Conservation (phyloP, 139 green algal species). For the Dunaliella primolecta region DNA sequence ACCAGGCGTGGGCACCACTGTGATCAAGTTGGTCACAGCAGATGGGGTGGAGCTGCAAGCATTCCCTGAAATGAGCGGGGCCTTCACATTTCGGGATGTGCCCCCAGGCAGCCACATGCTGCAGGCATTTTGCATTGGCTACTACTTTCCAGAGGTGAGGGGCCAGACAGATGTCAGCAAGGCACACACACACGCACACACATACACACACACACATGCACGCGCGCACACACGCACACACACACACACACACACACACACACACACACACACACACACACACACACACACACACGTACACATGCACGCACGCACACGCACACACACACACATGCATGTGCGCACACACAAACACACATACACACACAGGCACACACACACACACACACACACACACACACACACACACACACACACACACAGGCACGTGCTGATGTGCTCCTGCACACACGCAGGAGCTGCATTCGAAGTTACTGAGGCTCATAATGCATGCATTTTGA, state of each 20-base stretch:
- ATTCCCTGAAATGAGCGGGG: background rate
- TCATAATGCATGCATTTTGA: no score
- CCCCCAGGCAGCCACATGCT: background rate
- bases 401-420: background rate
- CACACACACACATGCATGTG: background rate
- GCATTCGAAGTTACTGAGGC: no score
- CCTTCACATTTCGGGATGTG: background rate
- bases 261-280: background rate
- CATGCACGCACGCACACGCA: background rate
- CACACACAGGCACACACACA: background rate
- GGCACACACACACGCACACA: background rate
- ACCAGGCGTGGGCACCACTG: background rate
- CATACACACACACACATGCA: background rate
- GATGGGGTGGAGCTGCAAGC: background rate
- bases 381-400: background rate
- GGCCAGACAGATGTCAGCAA: background rate
- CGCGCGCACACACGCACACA: background rate
- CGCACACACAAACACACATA: background rate
- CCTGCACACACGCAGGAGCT: no score
- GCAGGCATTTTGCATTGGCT: background rate
- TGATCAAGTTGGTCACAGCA: background rate
- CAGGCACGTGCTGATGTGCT: no score
- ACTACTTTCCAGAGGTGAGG: background rate
- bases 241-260: background rate
- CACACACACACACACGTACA: background rate